phyloP scores from a whole-genome alignment of 495 filamentous ascomycete genomes.

The Annulohypoxylon stygium region DNA sequence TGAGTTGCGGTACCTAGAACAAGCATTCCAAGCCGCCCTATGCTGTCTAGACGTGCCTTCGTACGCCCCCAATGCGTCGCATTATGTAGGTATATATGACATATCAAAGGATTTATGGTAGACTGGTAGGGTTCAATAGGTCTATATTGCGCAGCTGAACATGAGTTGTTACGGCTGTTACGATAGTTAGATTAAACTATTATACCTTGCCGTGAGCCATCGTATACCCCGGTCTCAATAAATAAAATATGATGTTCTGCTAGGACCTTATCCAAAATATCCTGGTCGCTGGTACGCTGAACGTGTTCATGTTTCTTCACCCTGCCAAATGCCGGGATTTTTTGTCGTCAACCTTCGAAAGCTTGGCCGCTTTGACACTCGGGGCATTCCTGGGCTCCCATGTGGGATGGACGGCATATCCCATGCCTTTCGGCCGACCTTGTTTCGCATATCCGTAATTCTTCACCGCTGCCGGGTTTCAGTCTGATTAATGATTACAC shows the following conservation, averaged over 20 bases:
- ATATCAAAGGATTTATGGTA: constrained; percentile 5
- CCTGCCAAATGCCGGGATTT: constrained; percentile 14
- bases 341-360: constrained; percentile 21
- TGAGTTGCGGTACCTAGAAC: constrained; percentile 10
- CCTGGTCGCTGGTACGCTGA: constrained; percentile 25
- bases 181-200: constrained; percentile 17
- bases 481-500: constrained; percentile 19
- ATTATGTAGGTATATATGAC: no score
- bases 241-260: constrained; percentile 18
- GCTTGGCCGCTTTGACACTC: constrained; percentile 11
- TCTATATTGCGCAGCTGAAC: constrained; percentile 7
- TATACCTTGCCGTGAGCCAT: neutral
- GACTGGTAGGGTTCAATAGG: constrained; percentile 8
- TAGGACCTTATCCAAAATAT: constrained; percentile 21
- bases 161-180: neutral
- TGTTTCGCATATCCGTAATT: constrained; percentile 21
- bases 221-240: neutral
- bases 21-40: neutral
- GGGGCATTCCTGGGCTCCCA: constrained; percentile 9
- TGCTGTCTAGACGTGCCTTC: neutral
- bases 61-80: constrained; percentile 28
- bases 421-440: constrained; percentile 10
- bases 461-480: constrained; percentile 33
- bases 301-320: constrained; percentile 33
- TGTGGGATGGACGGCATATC: constrained; percentile 19